Evolutionary conservation across 2,329 filamentous ascomycete species (phyloP).

Genomic region (Colletotrichum tropicale): DNA sequence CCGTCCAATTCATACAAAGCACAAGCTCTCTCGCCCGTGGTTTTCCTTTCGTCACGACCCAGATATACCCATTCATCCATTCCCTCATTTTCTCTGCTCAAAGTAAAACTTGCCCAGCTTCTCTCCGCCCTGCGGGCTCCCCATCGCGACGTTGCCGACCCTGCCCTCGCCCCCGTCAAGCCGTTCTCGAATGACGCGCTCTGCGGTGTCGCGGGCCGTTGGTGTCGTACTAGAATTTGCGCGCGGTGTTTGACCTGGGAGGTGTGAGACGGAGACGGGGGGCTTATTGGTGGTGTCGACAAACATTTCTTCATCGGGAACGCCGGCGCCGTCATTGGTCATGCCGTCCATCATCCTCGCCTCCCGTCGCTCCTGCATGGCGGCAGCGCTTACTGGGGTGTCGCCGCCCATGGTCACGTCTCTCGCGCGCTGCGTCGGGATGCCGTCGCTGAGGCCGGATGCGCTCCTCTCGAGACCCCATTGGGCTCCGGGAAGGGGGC

Average conservation of each 20-base stretch:
- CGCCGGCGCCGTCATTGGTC: constrained; percentile 56
- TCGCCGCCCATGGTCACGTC: constrained; percentile 37
- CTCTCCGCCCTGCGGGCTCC: constrained; percentile 48
- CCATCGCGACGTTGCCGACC: constrained; percentile 40
- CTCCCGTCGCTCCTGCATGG: constrained; percentile 59
- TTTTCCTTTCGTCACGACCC: neutral
- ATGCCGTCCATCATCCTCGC: constrained; percentile 72
- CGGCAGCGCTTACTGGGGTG: constrained; percentile 49
- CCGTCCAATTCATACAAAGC: constrained; percentile 2
- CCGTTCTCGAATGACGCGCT: constrained; percentile 67
- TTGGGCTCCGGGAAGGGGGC: constrained; percentile 43
- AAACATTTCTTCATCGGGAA: constrained; percentile 56
- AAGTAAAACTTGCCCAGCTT: constrained; percentile 65
- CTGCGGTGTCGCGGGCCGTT: constrained; percentile 58
- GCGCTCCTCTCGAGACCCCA: constrained; percentile 56
- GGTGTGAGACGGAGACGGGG: constrained; percentile 51
- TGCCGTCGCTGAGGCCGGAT: constrained; percentile 56
- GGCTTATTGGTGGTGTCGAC: constrained; percentile 69
- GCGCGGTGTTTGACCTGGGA: constrained; percentile 27
- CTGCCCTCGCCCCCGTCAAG: constrained; percentile 56
- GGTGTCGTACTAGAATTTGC: constrained; percentile 25
- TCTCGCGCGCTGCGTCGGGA: constrained; percentile 34
- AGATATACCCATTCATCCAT: neutral
- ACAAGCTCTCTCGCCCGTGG: neutral
- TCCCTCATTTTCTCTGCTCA: constrained; percentile 48